These are phyloP conservation scores for Colletotrichum godetiae DNA, from an alignment of 2,329 filamentous ascomycete species.

Conservation along the genomic window DNA sequence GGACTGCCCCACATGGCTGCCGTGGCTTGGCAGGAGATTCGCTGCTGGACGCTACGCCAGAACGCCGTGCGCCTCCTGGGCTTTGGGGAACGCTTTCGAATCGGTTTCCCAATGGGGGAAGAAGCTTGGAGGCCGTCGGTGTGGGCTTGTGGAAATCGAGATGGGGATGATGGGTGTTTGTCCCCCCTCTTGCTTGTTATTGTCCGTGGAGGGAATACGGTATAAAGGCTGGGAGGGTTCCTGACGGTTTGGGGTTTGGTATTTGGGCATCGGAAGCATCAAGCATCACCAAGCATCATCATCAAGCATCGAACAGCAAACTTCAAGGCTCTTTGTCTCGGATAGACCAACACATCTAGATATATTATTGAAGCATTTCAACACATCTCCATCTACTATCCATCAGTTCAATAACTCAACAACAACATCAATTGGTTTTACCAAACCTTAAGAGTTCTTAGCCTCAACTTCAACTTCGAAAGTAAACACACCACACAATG, in stretches of 20 bases:
- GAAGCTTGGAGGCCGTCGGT: not conserved
- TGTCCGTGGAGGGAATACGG: not conserved
- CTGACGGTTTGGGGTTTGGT: not conserved
- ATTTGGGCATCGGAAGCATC: not conserved
- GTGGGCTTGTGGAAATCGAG: not conserved
- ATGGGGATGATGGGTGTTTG: not conserved
- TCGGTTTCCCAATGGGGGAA: conserved; percentile 26
- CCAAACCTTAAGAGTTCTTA: too few relatives aligned
- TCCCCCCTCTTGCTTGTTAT: not conserved
- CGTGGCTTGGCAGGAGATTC: conserved; percentile 29
- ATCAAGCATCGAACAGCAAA: not conserved
- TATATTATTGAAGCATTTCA: not conserved
- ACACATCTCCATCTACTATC: not conserved
- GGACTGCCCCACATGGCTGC: conserved; percentile 15
- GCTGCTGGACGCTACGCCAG: not conserved
- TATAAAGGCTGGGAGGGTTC: not conserved
- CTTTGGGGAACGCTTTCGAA: conserved; percentile 20
- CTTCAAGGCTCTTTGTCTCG: not conserved
- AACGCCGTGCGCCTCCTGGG: not conserved
- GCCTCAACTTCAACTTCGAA: too few relatives aligned
- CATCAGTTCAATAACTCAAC: not conserved
- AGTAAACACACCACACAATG: not conserved
- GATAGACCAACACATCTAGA: not conserved
- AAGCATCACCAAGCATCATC: not conserved
- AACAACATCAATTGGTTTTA: too few relatives aligned